Evolutionary conservation across 805 yeast genomes (phyloP), one percentile per base, ranked within the genome.

Genomic region (Starmerella sp.): DNA sequence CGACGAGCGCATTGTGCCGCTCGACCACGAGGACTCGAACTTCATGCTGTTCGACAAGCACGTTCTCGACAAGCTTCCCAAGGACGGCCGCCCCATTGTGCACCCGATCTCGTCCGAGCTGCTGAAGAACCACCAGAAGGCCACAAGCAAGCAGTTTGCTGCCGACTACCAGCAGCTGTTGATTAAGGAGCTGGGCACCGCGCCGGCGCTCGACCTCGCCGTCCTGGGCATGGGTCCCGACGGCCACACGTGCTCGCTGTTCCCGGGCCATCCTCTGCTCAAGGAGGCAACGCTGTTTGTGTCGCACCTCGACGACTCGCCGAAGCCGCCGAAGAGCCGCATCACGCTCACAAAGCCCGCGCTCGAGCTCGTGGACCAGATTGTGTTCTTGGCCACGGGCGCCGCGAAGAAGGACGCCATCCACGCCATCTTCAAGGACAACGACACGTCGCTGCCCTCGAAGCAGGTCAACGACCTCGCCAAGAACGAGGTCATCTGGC

Each of bases 161-260:
- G 51, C 52, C 5, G 82, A 77, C 48, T 89, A 89, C 68, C 83
- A 78, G 60, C 57, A 73, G 1, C 71, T 74, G 44, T 69, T 89
- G 52, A 87, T 91, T 9, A 66, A 62, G 28, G 65, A 69, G 56
- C 65, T 82, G 32, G 69, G 65, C 31, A 37, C 49, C 10, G 47
- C 63, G 51, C 66, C 65, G 34, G 55, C 36, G 1, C 64, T 79
- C 35, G 95, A 89, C 69, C 72, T 88, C 62, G 72, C 89, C 28
- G 72, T 88, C 54, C 75, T 89, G 59, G 97, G 97, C 28, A 85
- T 93, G 68, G 97, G 97, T 7, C 96, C 96, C 37, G 97, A 89
- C 65, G 97, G 96, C 39, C 97, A 89, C 69, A 89, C 96, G 44
- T 86, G 95, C 72, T 89, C 96, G 0, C 74, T 89, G 59, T 89